Percentiles rank a stretch among this genome's conserved stretches.
These are phyloP conservation scores for Inonotus obliquus DNA, from an alignment of 1,284 basidiomycete species.

Conservation along the genomic window DNA sequence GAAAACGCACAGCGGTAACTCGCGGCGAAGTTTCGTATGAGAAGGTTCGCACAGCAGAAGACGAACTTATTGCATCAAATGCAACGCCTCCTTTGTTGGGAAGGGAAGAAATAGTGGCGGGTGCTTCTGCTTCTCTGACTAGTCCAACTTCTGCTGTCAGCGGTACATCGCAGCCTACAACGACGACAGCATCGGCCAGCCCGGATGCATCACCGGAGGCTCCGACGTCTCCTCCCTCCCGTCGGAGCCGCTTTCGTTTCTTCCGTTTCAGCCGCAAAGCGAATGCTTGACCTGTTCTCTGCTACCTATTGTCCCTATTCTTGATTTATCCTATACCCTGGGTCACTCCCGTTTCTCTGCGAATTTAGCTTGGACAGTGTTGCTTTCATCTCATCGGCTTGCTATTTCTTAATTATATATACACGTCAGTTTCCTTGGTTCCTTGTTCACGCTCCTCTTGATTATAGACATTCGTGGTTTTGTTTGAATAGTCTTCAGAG, in stretches of 20 bases:
- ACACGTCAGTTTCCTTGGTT: too few relatives aligned
- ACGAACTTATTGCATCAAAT: not conserved
- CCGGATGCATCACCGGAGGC: not conserved
- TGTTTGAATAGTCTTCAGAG: too few relatives aligned
- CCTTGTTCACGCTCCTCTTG: too few relatives aligned
- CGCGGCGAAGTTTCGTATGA: not conserved
- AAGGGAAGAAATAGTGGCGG: not conserved
- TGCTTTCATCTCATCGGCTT: too few relatives aligned
- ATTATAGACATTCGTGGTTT: too few relatives aligned
- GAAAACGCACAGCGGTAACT: not conserved
- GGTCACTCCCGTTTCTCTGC: too few relatives aligned
- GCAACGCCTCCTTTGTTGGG: conserved; percentile 7
- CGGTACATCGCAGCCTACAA: not conserved
- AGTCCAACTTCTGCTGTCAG: not conserved
- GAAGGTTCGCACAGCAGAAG: not conserved
- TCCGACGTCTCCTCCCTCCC: not conserved
- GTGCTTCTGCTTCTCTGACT: not conserved
- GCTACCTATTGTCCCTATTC: not conserved
- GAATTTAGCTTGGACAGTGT: too few relatives aligned
- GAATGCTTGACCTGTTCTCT: not conserved
- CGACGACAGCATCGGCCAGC: not conserved
- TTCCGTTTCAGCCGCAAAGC: conserved; percentile 10
- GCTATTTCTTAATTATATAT: too few relatives aligned
- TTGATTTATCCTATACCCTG: not conserved
- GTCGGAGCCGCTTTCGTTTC: not conserved